Evolutionary conservation across 495 filamentous ascomycete genomes (phyloP).

Genomic region (Endocarpon pusillum): DNA sequence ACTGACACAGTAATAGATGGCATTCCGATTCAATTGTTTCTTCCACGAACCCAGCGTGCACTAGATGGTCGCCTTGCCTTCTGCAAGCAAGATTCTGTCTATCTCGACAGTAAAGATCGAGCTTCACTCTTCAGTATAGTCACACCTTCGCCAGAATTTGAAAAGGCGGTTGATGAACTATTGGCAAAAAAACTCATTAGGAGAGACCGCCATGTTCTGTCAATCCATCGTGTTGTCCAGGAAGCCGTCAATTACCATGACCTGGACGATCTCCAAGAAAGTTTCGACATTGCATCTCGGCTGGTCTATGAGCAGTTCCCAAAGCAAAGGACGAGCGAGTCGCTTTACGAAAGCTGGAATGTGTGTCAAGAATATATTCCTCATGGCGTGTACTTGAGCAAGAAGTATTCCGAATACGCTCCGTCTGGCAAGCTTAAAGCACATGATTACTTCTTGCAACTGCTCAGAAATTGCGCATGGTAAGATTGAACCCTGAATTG

Average conservation of each 20-base stretch:
- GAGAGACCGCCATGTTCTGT: conserved; percentile 1
- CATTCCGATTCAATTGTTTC: too few species aligned
- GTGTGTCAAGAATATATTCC: conserved; percentile 6
- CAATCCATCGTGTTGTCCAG: conserved; percentile 9
- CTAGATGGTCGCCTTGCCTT: too few species aligned
- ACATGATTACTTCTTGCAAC: too few species aligned
- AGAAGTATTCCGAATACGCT: too few species aligned
- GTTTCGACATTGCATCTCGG: conserved; percentile 3
- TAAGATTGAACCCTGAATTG: too few species aligned
- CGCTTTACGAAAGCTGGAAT: conserved; percentile 5
- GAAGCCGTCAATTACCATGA: conserved; percentile 4
- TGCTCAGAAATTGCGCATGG: too few species aligned
- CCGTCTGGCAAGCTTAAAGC: too few species aligned
- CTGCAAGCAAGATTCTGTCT: too few species aligned
- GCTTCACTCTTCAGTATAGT: conserved; percentile 1
- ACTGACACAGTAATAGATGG: too few species aligned
- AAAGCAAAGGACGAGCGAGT: neutral
- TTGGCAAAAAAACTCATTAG: conserved; percentile 5
- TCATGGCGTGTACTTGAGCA: conserved; percentile 7
- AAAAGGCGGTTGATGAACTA: conserved; percentile 2
- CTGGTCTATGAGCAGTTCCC: conserved; percentile 9
- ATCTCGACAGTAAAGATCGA: too few species aligned
- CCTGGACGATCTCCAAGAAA: conserved; percentile 5
- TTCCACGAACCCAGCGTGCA: too few species aligned
- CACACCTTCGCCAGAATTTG: neutral